Percentiles rank a stretch among this genome's conserved stretches.
These are phyloP conservation scores for Marasmius tenuissimus DNA, from an alignment of 1,284 basidiomycete genomes.

Conservation along the genomic window DNA sequence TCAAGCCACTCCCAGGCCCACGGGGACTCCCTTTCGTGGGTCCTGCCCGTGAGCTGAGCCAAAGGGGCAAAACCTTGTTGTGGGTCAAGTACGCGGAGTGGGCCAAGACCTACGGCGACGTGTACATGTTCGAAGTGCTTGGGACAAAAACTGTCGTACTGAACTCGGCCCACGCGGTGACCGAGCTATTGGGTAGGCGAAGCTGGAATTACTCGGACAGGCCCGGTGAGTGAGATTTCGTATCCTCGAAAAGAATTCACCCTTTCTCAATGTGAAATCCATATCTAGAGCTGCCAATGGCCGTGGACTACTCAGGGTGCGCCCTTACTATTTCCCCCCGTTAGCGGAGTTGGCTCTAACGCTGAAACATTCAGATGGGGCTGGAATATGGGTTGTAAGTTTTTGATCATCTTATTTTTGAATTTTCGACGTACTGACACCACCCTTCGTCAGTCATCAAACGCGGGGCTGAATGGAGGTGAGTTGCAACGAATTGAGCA, in stretches of 20 bases:
- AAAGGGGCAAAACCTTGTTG: background rate
- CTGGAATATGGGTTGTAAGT: constrained; percentile 25
- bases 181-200: constrained; percentile 23
- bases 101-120: constrained; percentile 1
- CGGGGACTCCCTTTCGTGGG: constrained; percentile 7
- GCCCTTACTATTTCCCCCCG: background rate
- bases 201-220: constrained; percentile 21
- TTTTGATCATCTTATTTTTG: background rate
- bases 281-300: constrained; percentile 15
- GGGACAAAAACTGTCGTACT: constrained; percentile 19
- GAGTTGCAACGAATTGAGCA: background rate
- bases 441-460: no score
- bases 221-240: constrained; percentile 5
- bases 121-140: constrained; percentile 5
- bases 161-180: constrained; percentile 19
- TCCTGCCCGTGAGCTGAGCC: background rate
- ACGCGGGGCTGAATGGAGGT: constrained; percentile 23
- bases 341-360: no score
- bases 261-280: background rate
- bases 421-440: no score
- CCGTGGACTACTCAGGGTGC: constrained; percentile 24
- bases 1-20: constrained; percentile 3
- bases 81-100: constrained; percentile 3
- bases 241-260: background rate
- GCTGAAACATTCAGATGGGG: constrained; percentile 13